These are phyloP conservation scores for Entonaema liquescens DNA, from an alignment of 495 filamentous ascomycete genomes.

Conservation along the genomic window DNA sequence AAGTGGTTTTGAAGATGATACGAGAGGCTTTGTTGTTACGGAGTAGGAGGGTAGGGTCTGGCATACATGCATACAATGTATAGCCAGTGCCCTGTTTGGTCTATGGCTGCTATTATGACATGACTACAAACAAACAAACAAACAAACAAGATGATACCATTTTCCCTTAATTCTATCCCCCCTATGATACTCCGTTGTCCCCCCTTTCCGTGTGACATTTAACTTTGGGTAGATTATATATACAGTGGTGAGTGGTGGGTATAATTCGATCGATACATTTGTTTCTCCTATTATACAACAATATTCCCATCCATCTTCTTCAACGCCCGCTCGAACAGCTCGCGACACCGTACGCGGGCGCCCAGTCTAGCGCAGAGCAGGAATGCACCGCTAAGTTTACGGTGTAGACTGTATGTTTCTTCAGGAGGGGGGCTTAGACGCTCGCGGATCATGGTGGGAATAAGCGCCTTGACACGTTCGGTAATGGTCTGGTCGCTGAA, in stretches of 20 bases:
- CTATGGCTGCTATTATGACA: constrained; percentile 21
- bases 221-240: background rate
- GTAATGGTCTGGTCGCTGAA: constrained; percentile 96
- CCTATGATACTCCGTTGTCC: constrained; percentile 22
- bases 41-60: background rate
- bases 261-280: constrained; percentile 4
- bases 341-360: constrained; percentile 80
- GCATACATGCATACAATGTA: background rate
- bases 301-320: constrained; percentile 56
- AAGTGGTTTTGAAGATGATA: background rate
- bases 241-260: constrained; percentile 18
- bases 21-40: constrained; percentile 4
- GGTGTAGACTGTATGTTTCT: constrained; percentile 96
- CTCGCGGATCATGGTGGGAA: constrained; percentile 92
- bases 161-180: constrained; percentile 21
- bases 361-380: constrained; percentile 88
- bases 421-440: constrained; percentile 90
- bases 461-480: constrained; percentile 82
- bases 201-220: background rate
- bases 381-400: constrained; percentile 96
- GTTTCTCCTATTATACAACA: constrained; percentile 2
- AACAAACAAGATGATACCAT: constrained; percentile 35
- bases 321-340: constrained; percentile 78
- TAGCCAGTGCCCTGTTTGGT: background rate
- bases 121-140: constrained; percentile 23